Percentiles rank a stretch among this genome's conserved stretches.
Evolutionary conservation across 169 alveolate species (phyloP).

Genomic region (Plasmodium falciparum): DNA sequence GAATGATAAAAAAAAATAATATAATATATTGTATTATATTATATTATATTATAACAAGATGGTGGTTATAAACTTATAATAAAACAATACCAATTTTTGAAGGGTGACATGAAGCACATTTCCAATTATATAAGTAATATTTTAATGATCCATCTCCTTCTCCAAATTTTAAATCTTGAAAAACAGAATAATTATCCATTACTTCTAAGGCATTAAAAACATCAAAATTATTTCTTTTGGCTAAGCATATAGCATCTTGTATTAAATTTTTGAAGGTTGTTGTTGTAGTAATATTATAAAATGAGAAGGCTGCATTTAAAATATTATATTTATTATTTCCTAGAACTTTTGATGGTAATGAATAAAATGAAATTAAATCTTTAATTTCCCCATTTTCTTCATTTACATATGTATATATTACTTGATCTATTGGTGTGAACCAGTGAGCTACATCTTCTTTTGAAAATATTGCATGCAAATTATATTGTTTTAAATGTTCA

Average conservation of each 20-base stretch:
- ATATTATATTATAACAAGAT: background rate
- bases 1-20: background rate
- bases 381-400: conserved; percentile 88
- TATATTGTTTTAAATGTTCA: conserved; percentile 84
- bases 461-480: conserved; percentile 88
- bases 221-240: conserved; percentile 94
- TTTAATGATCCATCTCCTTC: conserved; percentile 97
- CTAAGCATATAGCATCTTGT: conserved; percentile 93
- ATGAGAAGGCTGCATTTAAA: conserved; percentile 93
- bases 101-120: conserved; percentile 81
- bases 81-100: conserved; percentile 58
- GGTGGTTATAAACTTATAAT: background rate
- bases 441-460: conserved; percentile 93
- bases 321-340: conserved; percentile 88
- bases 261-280: conserved; percentile 88
- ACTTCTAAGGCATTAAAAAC: conserved; percentile 97
- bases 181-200: conserved; percentile 93
- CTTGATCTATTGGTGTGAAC: conserved; percentile 92
- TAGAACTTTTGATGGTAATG: conserved; percentile 93
- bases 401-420: conserved; percentile 94
- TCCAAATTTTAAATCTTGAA: conserved; percentile 95
- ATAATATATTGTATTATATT: no score
- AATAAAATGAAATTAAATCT: conserved; percentile 94
- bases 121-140: conserved; percentile 97
- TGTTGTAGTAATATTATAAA: conserved; percentile 91